Conservation (phyloP, 2,329 filamentous ascomycete genomes). For the Exophiala calicioides region DNA sequence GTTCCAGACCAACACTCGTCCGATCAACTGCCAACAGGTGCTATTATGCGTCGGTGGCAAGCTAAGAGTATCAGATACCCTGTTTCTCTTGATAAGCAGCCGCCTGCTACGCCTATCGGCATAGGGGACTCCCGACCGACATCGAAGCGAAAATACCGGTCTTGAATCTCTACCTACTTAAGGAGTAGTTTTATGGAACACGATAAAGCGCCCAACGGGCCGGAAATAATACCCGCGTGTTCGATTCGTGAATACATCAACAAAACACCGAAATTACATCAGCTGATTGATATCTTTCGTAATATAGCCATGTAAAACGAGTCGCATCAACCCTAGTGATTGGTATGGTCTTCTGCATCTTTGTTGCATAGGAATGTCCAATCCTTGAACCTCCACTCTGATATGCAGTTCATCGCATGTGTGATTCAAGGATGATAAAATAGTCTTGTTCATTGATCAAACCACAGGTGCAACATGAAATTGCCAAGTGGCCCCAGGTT, state of each 20-base stretch:
- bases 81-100: constrained; percentile 1
- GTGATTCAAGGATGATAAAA: not conserved
- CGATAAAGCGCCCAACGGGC: no score
- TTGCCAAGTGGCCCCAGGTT: not conserved
- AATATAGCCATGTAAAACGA: not conserved
- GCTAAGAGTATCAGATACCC: not conserved
- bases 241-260: no score
- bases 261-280: not conserved
- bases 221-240: not conserved
- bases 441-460: not conserved
- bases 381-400: no score
- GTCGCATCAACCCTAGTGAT: not conserved
- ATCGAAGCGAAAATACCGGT: not conserved
- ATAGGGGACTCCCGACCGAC: not conserved
- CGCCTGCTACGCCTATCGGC: not conserved
- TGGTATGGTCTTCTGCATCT: no score
- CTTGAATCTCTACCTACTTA: no score
- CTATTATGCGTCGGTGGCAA: no score
- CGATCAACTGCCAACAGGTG: no score
- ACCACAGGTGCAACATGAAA: not conserved
- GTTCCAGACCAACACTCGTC: no score
- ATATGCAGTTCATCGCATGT: no score
- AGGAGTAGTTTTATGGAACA: no score
- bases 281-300: not conserved
- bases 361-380: no score